Conservation (phyloP, 345 rosid genomes). For the Eucalyptus victrix region DNA sequence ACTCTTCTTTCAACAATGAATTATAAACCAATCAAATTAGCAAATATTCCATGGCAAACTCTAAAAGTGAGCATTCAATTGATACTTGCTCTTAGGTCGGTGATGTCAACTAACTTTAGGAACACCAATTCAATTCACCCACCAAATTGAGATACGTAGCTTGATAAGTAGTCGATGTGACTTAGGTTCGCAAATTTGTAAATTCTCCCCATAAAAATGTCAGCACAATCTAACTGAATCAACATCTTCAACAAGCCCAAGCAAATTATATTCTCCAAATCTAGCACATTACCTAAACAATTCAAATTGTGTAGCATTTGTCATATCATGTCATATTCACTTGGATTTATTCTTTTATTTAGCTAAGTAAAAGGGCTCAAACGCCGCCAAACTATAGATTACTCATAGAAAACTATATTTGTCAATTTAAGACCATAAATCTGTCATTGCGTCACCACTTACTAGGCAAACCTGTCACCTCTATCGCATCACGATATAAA, state of each 20-base stretch:
- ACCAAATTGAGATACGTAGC: background rate
- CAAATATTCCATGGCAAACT: background rate
- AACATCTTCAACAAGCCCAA: background rate
- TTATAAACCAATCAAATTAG: background rate
- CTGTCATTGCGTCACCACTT: accelerated
- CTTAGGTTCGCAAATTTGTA: background rate
- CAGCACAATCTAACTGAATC: background rate
- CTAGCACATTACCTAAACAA: background rate
- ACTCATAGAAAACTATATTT: background rate
- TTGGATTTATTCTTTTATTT: background rate
- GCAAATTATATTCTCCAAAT: background rate
- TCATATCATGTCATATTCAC: background rate
- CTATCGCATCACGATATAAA: background rate
- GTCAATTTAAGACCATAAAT: background rate
- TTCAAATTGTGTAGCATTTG: background rate
- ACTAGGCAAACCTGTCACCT: background rate
- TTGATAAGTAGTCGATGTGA: background rate
- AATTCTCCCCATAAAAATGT: background rate
- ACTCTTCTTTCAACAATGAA: background rate
- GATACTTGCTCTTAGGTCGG: background rate
- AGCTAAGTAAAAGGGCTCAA: background rate
- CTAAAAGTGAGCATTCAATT: background rate
- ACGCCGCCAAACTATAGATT: background rate
- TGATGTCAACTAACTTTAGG: background rate
- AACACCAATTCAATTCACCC: background rate